These are phyloP conservation scores for Durotheca rogersii DNA, from an alignment of 495 filamentous ascomycete genomes.

Conservation along the genomic window DNA sequence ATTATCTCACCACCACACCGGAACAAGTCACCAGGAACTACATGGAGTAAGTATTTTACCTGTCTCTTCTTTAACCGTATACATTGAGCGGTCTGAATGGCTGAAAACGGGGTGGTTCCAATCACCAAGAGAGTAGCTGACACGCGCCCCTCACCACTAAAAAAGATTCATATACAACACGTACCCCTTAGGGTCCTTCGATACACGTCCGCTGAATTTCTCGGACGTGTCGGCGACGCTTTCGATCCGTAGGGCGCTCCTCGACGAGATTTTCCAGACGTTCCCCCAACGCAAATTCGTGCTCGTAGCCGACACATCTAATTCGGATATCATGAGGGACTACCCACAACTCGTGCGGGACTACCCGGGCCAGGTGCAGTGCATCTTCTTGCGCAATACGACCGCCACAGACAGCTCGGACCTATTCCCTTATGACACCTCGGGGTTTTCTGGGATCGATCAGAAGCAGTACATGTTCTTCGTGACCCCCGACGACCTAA, in stretches of 20 bases:
- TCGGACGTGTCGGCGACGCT: slow-evolving; percentile 70
- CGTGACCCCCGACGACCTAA: slow-evolving; percentile 65
- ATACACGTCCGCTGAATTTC: slow-evolving; percentile 78
- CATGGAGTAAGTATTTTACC: slow-evolving; percentile 53
- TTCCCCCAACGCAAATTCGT: slow-evolving; percentile 74
- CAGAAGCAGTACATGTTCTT: slow-evolving; percentile 78
- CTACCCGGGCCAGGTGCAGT: slow-evolving; percentile 71
- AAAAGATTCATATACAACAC: slow-evolving; percentile 65
- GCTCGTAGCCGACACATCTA: slow-evolving; percentile 74
- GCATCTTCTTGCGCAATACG: slow-evolving; percentile 77
- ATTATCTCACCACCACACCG: slow-evolving; percentile 81
- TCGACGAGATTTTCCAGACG: slow-evolving; percentile 70
- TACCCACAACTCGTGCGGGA: slow-evolving; percentile 66
- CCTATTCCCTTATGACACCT: slow-evolving; percentile 73
- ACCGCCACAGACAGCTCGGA: slow-evolving; percentile 60
- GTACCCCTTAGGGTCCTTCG: slow-evolving; percentile 71
- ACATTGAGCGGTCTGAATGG: too few species aligned
- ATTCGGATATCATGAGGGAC: slow-evolving; percentile 73
- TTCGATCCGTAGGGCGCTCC: slow-evolving; percentile 64
- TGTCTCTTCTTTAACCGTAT: too few species aligned
- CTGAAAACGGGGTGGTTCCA: too few species aligned
- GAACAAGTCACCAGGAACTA: slow-evolving; percentile 77
- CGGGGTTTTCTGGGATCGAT: slow-evolving; percentile 63
- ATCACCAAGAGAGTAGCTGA: too few species aligned
- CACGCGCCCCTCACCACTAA: too few species aligned